These are phyloP conservation scores for Blastocystis sp. DNA, from an alignment of 352 stramenopile genomes.

Conservation along the genomic window DNA sequence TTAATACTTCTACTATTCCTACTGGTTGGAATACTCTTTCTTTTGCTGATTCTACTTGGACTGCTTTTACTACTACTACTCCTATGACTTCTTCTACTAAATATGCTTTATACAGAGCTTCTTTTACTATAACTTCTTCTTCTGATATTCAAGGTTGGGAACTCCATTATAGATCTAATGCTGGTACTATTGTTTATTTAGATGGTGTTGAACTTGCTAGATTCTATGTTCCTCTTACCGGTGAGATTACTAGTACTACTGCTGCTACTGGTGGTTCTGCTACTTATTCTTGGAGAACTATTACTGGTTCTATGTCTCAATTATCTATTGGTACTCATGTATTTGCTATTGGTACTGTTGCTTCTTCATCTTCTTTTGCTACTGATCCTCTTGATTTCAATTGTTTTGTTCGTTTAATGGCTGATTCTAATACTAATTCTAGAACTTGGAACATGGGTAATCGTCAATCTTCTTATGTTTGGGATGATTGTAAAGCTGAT, in stretches of 20 bases:
- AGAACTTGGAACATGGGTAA: neutral
- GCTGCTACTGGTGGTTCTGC: neutral
- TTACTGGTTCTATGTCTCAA: neutral
- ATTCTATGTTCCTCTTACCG: conserved; percentile 7
- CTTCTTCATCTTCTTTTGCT: no score
- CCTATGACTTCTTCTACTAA: neutral
- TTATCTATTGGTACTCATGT: neutral
- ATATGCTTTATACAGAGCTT: neutral
- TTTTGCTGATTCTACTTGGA: conserved; percentile 14
- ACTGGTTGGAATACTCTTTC: neutral
- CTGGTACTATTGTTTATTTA: conserved; percentile 20
- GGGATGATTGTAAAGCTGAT: no score
- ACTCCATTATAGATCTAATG: neutral
- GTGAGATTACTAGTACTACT: neutral
- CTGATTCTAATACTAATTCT: no score
- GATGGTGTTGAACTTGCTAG: conserved; percentile 13
- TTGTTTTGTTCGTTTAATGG: conserved; percentile 12
- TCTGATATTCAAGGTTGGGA: conserved; percentile 4
- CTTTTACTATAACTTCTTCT: conserved; percentile 1
- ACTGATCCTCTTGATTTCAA: conserved; percentile 5
- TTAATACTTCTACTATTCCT: conserved; percentile 16
- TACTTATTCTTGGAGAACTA: neutral
- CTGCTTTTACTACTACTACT: neutral
- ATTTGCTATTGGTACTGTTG: conserved; percentile 1
- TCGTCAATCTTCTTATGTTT: neutral